Evolutionary conservation across 2,329 filamentous ascomycete genomes (phyloP), one percentile per base, ranked within the genome.

Genomic region (Mycocentrospora acerina): DNA sequence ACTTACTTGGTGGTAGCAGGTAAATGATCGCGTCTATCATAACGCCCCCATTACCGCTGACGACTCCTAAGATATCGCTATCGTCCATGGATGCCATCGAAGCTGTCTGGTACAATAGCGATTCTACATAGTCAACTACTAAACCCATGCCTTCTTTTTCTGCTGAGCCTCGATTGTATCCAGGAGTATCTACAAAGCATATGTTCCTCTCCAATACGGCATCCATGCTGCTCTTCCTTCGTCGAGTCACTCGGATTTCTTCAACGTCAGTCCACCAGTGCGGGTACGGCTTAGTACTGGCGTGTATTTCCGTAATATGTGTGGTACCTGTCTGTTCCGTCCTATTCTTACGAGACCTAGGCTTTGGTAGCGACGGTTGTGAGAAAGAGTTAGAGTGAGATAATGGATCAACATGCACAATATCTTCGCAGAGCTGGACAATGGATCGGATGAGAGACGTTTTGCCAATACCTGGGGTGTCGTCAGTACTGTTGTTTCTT

Each of bases 11-110:
- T 13, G 18, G 82, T 76, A 96, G 78, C 38, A 97, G 71, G 63
- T 95, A 97, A 25, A 98, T 73, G 2, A 95, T 81, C 4, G 82
- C 82, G 69, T 97, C 91, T 18, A 97, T 85, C 52, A 91, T 83
- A 12, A 85, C 79, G 13, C 89, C 90, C 25, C 90, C 90, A 40
- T 85, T 85, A 8, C 89, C 88, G 46, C 88, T 88, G 2, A 97
- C 71, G 41, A 96, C 71, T 28, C 80, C 82, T 39, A 91, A 73
- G 27, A 95, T 72, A 53, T 97, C 90, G 12, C 76, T 74, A 49
- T 91, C 87, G 19, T 76, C 78, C 53, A 89, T 71, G n/a, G 71
- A 71, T 9, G 79, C 70, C 32, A 85, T 75, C 3, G 77, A 75
- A n/a, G 77, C 76, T 27, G 82, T 81, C 47, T 81, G 81, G 40